Base-by-base conservation (phyloP, 2,329 filamentous ascomycete genomes). In the Aureobasidium sp. region DNA sequence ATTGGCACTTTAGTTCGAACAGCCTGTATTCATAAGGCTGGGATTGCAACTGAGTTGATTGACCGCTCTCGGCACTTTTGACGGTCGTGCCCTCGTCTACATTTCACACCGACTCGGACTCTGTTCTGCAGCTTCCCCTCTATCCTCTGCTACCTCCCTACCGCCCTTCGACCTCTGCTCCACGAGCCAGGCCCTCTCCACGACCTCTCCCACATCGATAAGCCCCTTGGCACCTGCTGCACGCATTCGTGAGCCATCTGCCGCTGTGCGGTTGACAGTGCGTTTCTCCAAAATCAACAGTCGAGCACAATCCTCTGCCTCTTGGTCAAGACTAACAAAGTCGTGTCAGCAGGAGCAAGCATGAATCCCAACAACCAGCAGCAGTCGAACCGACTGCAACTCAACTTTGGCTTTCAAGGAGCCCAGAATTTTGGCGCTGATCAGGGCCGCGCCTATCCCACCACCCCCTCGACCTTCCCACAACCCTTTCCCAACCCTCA, bases 401-500 rank as follows among this genome's bases (percentile, higher is more conserved):
- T 81, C 66, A 80, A 80, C 74, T 79, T 79, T 70, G 72, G 70
- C 64, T 73, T 75, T 64, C 71, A 72, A 62, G 71, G 75, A 67
- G 72, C 76, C 64, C 70, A 70, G 64, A 76, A 77, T 67, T 76
- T 77, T 63, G 72, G 72, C 62, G 73, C 73, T 62, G 74, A 76
- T 64, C 70, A 72, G 67, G 78, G 78, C 62, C 77, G 79, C 65
- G 76, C 76, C 63, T 81, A 78, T 70, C 79, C 79, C 59, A 81
- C 93, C 59, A 97, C 93, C 10, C 93, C 93, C 58, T 97, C 93
- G 67, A 96, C 92, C 63, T 97, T 97, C 72, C 93, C 93, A 13
- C 93, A 97, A 78, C 92, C 92, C 64, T 87, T 85, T 70, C 82
- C 82, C 56, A 82, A 81, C 70, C 79, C 82, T 68, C 77, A 79